Conservation (phyloP, 306 rosid genomes). For the Calophaca sinica region DNA sequence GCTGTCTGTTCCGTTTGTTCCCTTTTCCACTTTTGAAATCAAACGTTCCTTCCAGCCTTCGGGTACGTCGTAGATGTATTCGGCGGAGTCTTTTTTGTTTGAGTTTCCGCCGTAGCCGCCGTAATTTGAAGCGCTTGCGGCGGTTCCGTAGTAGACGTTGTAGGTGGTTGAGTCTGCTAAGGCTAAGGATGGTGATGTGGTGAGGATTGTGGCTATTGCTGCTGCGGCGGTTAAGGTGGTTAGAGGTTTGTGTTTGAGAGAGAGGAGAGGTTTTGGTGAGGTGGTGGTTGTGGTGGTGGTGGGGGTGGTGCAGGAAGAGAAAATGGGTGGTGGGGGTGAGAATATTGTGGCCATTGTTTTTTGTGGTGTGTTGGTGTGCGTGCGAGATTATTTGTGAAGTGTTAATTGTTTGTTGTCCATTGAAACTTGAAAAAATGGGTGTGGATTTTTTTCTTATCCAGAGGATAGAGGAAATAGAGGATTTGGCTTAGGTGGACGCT, state of each 20-base stretch:
- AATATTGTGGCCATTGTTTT: constrained; percentile 63
- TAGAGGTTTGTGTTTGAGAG: constrained; percentile 45
- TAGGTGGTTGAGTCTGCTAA: constrained; percentile 54
- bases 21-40: constrained; percentile 88
- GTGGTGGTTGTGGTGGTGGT: constrained; percentile 43
- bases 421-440: not conserved
- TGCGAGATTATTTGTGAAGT: too few relatives aligned
- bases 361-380: constrained; percentile 38
- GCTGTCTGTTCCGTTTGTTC: constrained; percentile 83
- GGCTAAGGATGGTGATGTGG: constrained; percentile 52
- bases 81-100: constrained; percentile 80
- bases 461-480: constrained; percentile 9
- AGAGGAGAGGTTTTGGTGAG: constrained; percentile 41
- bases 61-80: constrained; percentile 83
- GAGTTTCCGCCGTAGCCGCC: constrained; percentile 91
- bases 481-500: not conserved
- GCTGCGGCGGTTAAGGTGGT: constrained; percentile 60
- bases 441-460: constrained; percentile 30
- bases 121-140: constrained; percentile 89
- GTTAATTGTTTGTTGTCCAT: not conserved
- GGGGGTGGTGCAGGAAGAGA: constrained; percentile 49
- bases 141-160: constrained; percentile 85
- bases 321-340: constrained; percentile 62
- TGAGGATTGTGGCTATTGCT: constrained; percentile 61
- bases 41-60: constrained; percentile 88